phyloP scores from a whole-genome alignment of 345 rosid genomes.

The Ceriops zippeliana region DNA sequence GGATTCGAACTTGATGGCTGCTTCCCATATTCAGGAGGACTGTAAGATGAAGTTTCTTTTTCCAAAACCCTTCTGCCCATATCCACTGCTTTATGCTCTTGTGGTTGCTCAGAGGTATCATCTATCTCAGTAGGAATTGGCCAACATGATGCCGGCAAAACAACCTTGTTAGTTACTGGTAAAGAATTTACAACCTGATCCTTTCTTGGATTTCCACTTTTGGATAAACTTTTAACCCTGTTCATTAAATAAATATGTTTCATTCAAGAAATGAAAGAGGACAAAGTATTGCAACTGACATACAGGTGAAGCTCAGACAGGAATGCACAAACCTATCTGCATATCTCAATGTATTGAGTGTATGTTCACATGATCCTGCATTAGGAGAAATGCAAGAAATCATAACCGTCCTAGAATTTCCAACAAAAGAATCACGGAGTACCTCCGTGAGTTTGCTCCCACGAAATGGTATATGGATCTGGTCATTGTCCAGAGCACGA shows the following conservation, averaged over 20 bases:
- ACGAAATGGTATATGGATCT: conserved; percentile 91
- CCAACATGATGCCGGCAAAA: conserved; percentile 41
- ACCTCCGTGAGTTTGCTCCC: conserved; percentile 98
- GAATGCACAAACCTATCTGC: conserved; percentile 69
- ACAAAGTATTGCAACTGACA: conserved; percentile 1
- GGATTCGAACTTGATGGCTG: conserved; percentile 45
- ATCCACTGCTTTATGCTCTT: conserved; percentile 50
- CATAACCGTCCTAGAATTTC: conserved; percentile 94
- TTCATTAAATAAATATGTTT: conserved; percentile 22
- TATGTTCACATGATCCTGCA: conserved; percentile 94
- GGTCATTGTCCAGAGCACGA: conserved; percentile 94
- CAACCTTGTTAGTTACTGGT: conserved; percentile 52
- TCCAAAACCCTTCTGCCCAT: conserved; percentile 57
- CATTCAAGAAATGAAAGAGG: conserved; percentile 4
- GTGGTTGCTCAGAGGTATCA: conserved; percentile 51
- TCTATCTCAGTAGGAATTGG: conserved; percentile 43
- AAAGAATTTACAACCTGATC: conserved; percentile 53
- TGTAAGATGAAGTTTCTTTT: conserved; percentile 48
- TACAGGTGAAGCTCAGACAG: conserved; percentile 11
- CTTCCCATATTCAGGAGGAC: conserved; percentile 45
- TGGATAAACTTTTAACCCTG: conserved; percentile 97
- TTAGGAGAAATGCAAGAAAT: conserved; percentile 96
- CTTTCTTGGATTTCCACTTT: conserved; percentile 75
- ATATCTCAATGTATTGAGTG: conserved; percentile 90
- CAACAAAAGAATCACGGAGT: conserved; percentile 93